Percentiles rank a stretch among this genome's conserved stretches.
These are phyloP conservation scores for Amanita inopinata DNA, from an alignment of 768 basidiomycete genomes.

Conservation along the genomic window DNA sequence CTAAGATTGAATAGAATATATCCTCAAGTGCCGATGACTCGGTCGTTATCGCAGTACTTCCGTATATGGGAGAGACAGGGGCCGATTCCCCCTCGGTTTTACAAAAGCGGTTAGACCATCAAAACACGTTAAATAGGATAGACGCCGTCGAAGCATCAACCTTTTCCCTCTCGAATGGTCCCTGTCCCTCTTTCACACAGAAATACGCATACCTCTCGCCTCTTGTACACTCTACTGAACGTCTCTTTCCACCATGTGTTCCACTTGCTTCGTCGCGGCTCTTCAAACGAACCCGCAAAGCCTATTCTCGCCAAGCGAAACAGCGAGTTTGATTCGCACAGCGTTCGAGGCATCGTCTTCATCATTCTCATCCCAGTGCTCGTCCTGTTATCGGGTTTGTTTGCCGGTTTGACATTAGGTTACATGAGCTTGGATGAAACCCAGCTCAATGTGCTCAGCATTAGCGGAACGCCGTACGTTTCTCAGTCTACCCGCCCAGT, in stretches of 20 bases:
- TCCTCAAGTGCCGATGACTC: too few relatives aligned
- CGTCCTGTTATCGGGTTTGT: constrained; percentile 74
- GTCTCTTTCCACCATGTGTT: constrained; percentile 36
- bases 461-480: constrained; percentile 73
- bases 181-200: constrained; percentile 27
- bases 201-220: constrained; percentile 31
- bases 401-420: constrained; percentile 87
- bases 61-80: too few relatives aligned
- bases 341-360: constrained; percentile 27
- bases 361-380: constrained; percentile 70
- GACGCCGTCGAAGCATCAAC: too few relatives aligned
- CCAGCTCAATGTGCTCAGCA: constrained; percentile 78
- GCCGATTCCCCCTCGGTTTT: too few relatives aligned
- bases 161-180: constrained; percentile 30
- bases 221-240: constrained; percentile 34
- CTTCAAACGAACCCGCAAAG: constrained; percentile 3
- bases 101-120: too few relatives aligned
- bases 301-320: constrained; percentile 18
- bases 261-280: constrained; percentile 21
- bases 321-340: constrained; percentile 21
- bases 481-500: constrained; percentile 5
- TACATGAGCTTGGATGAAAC: constrained; percentile 93
- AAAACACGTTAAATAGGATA: too few relatives aligned
- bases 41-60: too few relatives aligned
- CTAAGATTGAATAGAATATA: too few relatives aligned